These are phyloP conservation scores for Teunomyces tritomae DNA, from an alignment of 805 yeast genomes.

Conservation along the genomic window DNA sequence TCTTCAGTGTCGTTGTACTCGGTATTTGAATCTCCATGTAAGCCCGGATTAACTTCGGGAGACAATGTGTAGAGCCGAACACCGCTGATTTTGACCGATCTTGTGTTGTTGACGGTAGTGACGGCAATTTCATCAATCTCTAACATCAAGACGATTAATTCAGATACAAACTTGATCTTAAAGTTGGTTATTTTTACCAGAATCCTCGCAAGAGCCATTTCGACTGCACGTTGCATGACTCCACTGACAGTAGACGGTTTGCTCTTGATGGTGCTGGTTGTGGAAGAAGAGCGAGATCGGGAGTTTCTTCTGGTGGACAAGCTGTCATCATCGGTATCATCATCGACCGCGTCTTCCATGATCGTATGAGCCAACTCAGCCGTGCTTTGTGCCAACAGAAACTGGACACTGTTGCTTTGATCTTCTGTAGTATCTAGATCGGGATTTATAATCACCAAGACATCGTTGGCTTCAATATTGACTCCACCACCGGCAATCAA, in stretches of 20 bases:
- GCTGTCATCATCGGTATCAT: constrained; percentile 13
- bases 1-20: constrained; percentile 4
- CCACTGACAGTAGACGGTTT: constrained; percentile 45
- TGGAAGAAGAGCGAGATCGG: constrained; percentile 8
- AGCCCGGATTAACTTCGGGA: constrained; percentile 38
- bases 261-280: constrained; percentile 16
- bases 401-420: constrained; percentile 33
- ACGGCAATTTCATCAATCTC: constrained; percentile 28
- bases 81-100: constrained; percentile 40
- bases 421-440: constrained; percentile 29
- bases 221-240: constrained; percentile 63
- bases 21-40: constrained; percentile 4
- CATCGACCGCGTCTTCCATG: constrained; percentile 18
- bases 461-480: constrained; percentile 53
- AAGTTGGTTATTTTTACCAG: constrained; percentile 49
- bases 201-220: constrained; percentile 61
- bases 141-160: constrained; percentile 35
- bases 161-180: constrained; percentile 48
- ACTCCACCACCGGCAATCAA: constrained; percentile 79
- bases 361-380: constrained; percentile 68
- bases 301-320: background rate
- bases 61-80: constrained; percentile 38
- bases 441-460: constrained; percentile 45
- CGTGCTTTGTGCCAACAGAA: constrained; percentile 68
- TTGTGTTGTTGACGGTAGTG: constrained; percentile 46